Base-by-base conservation (phyloP, 768 basidiomycete species). In the Podaxis sp. region DNA sequence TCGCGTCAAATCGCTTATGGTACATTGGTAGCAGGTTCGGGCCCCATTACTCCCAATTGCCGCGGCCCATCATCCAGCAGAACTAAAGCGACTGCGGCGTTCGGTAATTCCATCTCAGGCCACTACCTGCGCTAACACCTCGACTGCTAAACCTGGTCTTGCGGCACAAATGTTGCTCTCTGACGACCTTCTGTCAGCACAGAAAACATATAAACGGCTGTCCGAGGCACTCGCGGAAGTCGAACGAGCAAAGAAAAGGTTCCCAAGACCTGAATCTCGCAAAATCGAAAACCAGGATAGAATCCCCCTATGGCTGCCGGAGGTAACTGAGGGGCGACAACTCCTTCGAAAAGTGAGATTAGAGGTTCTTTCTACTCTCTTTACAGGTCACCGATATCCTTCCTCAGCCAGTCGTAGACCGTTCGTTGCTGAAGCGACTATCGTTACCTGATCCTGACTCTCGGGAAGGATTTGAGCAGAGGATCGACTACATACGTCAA, bases 51-150 rank as follows among this genome's bases (percentile, higher is more conserved):
- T 81, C 11, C 82, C 80, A 2, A 71, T 81, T 26, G 79, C 81
- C 28, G 82, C 82, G 13, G 82, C 82, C 0, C 80, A 79, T 60
- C 80, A 83, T 60, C 82, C 80, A 0, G 60, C 69, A 0, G 65
- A 75, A 48, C 58, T 82, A 12, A 72, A 73, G 37, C 73, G 72
- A 62, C 64, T 80, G 12, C 69, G 73, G 2, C 72, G 69, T 53
- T 66, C 74, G 2, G 30, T 78, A 4, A 8, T 60, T 40, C 20
- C 44, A 46, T 10, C 33, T 33, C 44, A 46, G 44, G 62, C 58
- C n/a, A 26, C n/a, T 56, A 37, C 13, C 3, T 33, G 15, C 38
- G 56, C 13, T 1, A 17, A 58, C 12, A 40, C 20, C 33, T 5
- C 44, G 7, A 28, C 10, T n/a, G 12, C 36, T 5, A 13, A 38